phyloP scores from a whole-genome alignment of 257 asterid genomes.

The Solanum chaucha region DNA sequence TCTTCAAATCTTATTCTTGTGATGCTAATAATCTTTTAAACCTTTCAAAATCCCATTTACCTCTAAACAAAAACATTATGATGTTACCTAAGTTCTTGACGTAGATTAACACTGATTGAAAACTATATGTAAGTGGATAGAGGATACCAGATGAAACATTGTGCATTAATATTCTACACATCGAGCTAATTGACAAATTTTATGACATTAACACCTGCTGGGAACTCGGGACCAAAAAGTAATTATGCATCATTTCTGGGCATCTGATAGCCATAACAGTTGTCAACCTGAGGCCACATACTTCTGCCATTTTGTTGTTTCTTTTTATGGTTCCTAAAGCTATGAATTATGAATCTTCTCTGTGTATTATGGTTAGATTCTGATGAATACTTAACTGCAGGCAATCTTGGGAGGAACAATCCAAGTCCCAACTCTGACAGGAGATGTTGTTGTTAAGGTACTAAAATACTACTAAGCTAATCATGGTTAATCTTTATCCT shows the following conservation, averaged over 20 bases:
- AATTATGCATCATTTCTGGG: not conserved
- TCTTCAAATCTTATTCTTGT: not conserved
- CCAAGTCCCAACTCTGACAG: conserved; percentile 84
- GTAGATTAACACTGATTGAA: not conserved
- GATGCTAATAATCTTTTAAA: not conserved
- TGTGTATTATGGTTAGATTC: not conserved
- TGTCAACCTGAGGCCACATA: not conserved
- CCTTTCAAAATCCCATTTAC: not conserved
- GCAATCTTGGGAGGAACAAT: conserved; percentile 92
- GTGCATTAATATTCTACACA: not conserved
- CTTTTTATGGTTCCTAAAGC: not conserved
- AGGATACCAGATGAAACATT: not conserved
- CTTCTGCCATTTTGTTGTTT: not conserved
- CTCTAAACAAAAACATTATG: not conserved
- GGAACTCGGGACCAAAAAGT: not conserved
- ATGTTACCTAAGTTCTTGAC: not conserved
- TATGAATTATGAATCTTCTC: not conserved
- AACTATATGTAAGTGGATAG: not conserved
- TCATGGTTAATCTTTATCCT: not conserved
- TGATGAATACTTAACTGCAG: conserved; percentile 31
- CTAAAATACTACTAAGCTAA: not conserved
- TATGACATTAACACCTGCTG: not conserved
- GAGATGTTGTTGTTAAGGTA: conserved; percentile 91
- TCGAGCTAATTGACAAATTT: not conserved
- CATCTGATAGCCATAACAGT: not conserved